Conservation (phyloP, 2,329 filamentous ascomycete species). For the Trichophyton benhamiae region DNA sequence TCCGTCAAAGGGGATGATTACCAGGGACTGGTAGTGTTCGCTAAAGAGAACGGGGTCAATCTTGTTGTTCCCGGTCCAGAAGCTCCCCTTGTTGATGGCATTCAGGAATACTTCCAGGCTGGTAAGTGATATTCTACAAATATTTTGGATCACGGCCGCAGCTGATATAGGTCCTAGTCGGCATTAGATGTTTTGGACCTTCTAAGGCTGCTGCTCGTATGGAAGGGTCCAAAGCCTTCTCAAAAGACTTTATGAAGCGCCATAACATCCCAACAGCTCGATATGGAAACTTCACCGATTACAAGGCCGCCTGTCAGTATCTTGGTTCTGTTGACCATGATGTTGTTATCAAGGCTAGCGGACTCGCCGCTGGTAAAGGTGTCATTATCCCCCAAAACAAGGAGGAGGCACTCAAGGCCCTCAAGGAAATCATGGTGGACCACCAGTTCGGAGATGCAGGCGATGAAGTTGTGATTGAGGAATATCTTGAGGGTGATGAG, state of each 20-base stretch:
- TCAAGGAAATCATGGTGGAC: slow-evolving; percentile 83
- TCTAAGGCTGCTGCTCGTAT: slow-evolving; percentile 72
- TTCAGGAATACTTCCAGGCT: slow-evolving; percentile 67
- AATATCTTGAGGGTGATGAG: slow-evolving; percentile 84
- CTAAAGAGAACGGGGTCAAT: slow-evolving; percentile 60
- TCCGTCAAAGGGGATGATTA: slow-evolving; percentile 66
- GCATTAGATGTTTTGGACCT: slow-evolving; percentile 76
- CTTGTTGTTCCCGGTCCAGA: slow-evolving; percentile 86
- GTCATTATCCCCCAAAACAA: slow-evolving; percentile 77
- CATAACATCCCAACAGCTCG: slow-evolving; percentile 80
- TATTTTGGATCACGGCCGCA: neutral
- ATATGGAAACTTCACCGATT: slow-evolving; percentile 79
- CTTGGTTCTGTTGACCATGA: slow-evolving; percentile 58
- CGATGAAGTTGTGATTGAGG: slow-evolving; percentile 87
- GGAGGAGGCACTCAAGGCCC: slow-evolving; percentile 66
- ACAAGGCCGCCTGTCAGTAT: slow-evolving; percentile 59
- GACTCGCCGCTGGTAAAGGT: slow-evolving; percentile 86
- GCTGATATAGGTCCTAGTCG: slow-evolving; percentile 32
- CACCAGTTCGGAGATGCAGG: slow-evolving; percentile 78
- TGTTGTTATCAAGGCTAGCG: slow-evolving; percentile 87
- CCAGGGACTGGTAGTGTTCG: slow-evolving; percentile 59
- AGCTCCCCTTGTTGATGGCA: slow-evolving; percentile 81
- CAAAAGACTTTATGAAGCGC: slow-evolving; percentile 94
- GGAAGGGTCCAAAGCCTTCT: slow-evolving; percentile 94
- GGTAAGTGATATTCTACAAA: slow-evolving; percentile 22